Conservation (phyloP, 129 eudicot genomes). For the carrot (Daucus carota) region DH1_v3.0 NC_030385.2:33002001-33002500, state of each 20-base stretch:
- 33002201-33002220: slow-evolving; percentile 13
- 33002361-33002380: slow-evolving; percentile 23
- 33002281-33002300: not conserved
- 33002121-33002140: slow-evolving; percentile 41
- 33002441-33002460: not conserved
- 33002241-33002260: not conserved
- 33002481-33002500: slow-evolving; percentile 28
- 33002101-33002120: slow-evolving; percentile 11
- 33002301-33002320: slow-evolving; percentile 4
- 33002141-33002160: slow-evolving; percentile 43
- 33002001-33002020: slow-evolving; percentile 21
- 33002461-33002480: slow-evolving; percentile 24
- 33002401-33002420: slow-evolving; percentile 28
- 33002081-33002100: slow-evolving; percentile 10
- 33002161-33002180: slow-evolving; percentile 29
- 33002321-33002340: not conserved
- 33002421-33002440: not conserved
- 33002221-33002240: slow-evolving; percentile 14
- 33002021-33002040: slow-evolving; percentile 11
- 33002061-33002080: slow-evolving; percentile 25
- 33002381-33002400: slow-evolving; percentile 13
- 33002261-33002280: not conserved
- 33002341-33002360: too few species aligned
- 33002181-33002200: slow-evolving; percentile 51
- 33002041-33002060: slow-evolving; percentile 18